Evolutionary conservation across 805 yeast genomes (phyloP).

Genomic region (Schwanniomyces occidentalis): DNA sequence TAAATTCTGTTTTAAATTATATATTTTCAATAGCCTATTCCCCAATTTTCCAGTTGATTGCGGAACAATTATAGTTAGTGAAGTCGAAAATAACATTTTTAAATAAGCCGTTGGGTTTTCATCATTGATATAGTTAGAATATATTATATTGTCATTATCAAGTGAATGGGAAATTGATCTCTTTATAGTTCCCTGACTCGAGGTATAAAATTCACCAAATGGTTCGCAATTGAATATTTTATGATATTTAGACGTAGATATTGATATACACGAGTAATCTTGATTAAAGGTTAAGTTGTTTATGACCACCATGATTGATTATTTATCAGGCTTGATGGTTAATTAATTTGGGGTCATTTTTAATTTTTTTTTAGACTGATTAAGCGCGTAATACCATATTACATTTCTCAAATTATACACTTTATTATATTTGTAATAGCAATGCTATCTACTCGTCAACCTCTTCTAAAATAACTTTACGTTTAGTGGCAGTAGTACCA

Average conservation of each 20-base stretch:
- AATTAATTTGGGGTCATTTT: conserved; percentile 2
- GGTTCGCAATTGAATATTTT: conserved; percentile 47
- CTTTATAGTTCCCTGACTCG: conserved; percentile 13
- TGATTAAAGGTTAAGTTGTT: conserved; percentile 44
- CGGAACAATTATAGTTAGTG: conserved; percentile 42
- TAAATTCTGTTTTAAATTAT: conserved; percentile 41
- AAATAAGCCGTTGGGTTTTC: conserved; percentile 30
- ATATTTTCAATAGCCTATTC: conserved; percentile 35
- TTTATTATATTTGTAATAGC: conserved; percentile 1
- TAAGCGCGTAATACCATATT: conserved; percentile 4
- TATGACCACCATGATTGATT: conserved; percentile 21
- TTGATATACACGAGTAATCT: conserved; percentile 40
- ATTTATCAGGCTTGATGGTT: neutral
- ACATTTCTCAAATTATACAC: conserved; percentile 1
- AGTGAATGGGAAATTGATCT: conserved; percentile 13
- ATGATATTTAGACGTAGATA: conserved; percentile 32
- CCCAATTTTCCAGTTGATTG: conserved; percentile 20
- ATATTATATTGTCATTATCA: conserved; percentile 7
- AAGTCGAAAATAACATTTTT: conserved; percentile 42
- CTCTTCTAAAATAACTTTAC: conserved; percentile 42
- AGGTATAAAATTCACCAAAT: conserved; percentile 43
- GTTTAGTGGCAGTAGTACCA: conserved; percentile 20
- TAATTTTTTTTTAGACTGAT: neutral
- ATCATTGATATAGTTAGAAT: conserved; percentile 6
- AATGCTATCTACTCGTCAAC: conserved; percentile 29